Evolutionary conservation across 2,329 filamentous ascomycete genomes (phyloP), one percentile per base, ranked within the genome.

Genomic region (Aspergillus vadensis): DNA sequence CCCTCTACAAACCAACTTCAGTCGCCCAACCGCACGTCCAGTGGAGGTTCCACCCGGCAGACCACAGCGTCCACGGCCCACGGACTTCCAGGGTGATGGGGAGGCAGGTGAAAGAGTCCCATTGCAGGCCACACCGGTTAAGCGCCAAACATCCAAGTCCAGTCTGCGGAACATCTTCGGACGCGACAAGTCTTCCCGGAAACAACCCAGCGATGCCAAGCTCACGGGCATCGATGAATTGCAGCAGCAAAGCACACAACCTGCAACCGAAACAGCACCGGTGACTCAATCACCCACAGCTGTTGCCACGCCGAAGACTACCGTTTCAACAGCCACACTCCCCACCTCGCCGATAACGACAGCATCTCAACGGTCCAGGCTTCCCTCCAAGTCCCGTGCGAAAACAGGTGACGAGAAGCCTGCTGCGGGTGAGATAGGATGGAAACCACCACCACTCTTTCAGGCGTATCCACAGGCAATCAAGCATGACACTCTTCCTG

Each of bases 381-480:
- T 67, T 12, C 66, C 61, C 7, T 47, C 69, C 15, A 69, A 68
- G 7, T 43, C 63, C 38, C 68, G 69, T n/a, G 55, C 65, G 9
- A 67, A 59, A 53, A 59, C 65, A 2, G 52, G 53, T 5, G 74
- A 72, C 10, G 62, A 69, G 27, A 68, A 72, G 41, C 52, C 63
- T 1, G 44, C 64, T 2, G 64, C 65, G 9, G 64, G 66, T 57
- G 67, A 73, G 68, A 59, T 70, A 68, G 67, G 67, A 12, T 91
- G 88, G 88, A 84, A 86, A 58, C 85, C 88, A 15, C 91, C 91
- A 6, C 91, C 92, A 2, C 79, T 97, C 12, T 96, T 93, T 74
- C 90, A 96, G 73, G 92, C 91, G 12, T 96, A 92, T 72, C 89
- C 91, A 0, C 92, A 96, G 75, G 87, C 91, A 2, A 84, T 91